Percentiles rank a stretch among this genome's conserved stretches.
Conservation (phyloP, 2,329 filamentous ascomycete species). For the Camptophora hylomeconis region DNA sequence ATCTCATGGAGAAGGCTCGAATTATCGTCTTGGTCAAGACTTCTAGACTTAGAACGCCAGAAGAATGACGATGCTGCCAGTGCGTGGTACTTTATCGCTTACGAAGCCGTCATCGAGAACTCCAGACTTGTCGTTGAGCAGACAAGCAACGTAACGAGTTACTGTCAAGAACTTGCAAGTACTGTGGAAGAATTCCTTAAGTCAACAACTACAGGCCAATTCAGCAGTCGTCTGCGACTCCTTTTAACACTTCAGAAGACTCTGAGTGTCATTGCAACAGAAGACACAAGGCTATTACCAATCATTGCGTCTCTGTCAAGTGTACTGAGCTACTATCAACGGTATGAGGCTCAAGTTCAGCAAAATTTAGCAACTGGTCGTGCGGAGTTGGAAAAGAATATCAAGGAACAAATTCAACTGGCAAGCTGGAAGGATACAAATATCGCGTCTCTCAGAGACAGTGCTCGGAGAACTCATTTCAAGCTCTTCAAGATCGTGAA, state of each 20-base stretch:
- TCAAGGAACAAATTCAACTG: conserved; percentile 83
- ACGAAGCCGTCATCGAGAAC: conserved; percentile 71
- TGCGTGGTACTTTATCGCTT: conserved; percentile 94
- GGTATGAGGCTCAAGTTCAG: conserved; percentile 54
- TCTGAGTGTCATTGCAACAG: conserved; percentile 29
- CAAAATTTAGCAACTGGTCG: conserved; percentile 57
- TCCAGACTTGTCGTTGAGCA: conserved; percentile 54
- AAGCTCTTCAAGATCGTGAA: conserved; percentile 85
- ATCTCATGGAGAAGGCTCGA: conserved; percentile 86
- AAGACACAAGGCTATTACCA: conserved; percentile 44
- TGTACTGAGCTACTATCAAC: conserved; percentile 61
- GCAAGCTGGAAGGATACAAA: conserved; percentile 98
- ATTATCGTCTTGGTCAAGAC: conserved; percentile 75
- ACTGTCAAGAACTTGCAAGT: conserved; percentile 49
- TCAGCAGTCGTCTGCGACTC: conserved; percentile 56
- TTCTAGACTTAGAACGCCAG: conserved; percentile 72
- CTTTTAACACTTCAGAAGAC: conserved; percentile 51
- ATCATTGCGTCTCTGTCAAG: conserved; percentile 53
- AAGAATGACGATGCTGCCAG: conserved; percentile 66
- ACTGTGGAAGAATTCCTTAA: conserved; percentile 70
- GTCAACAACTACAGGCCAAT: conserved; percentile 71
- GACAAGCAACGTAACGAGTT: conserved; percentile 38
- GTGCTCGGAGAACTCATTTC: conserved; percentile 76
- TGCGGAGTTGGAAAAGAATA: conserved; percentile 68
- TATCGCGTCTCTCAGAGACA: conserved; percentile 76